Evolutionary conservation across 345 rosid genomes (phyloP).

Genomic region (Syzygium aromaticum): DNA sequence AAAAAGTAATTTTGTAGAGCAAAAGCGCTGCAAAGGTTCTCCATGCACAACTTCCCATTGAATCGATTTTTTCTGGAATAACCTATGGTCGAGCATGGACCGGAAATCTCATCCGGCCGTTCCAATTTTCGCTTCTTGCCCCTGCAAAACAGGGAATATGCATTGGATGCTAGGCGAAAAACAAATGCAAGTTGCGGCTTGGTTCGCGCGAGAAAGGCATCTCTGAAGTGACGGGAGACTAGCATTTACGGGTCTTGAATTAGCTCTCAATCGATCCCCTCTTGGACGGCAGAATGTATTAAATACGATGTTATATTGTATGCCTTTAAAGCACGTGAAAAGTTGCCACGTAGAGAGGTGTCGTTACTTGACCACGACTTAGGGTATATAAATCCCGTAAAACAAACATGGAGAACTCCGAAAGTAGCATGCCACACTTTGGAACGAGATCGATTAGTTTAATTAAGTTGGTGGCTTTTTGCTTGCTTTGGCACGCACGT

Average conservation of each 20-base stretch:
- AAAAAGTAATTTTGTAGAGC: neutral
- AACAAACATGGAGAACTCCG: neutral
- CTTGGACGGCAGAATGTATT: neutral
- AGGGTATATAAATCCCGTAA: neutral
- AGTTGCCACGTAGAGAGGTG: neutral
- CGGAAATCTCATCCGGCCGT: rapidly evolving
- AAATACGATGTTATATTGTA: rapidly evolving
- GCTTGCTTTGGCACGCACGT: neutral
- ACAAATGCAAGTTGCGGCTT: neutral
- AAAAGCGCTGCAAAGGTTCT: neutral
- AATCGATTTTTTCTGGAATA: neutral
- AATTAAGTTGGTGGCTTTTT: neutral
- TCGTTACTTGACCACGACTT: neutral
- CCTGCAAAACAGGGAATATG: neutral
- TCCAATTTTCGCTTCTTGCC: neutral
- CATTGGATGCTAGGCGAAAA: neutral
- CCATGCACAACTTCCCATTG: rapidly evolving
- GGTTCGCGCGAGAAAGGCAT: neutral
- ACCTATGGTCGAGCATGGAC: rapidly evolving
- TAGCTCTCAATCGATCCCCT: neutral
- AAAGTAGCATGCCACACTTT: neutral
- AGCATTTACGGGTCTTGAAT: neutral
- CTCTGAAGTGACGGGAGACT: rapidly evolving
- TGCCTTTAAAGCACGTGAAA: neutral
- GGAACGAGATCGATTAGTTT: neutral